A percentile compares a stretch with the other conserved stretches of the same genome.
These are phyloP conservation scores for Kwoniella bestiolae DNA, from an alignment of 768 basidiomycete genomes.

Conservation along the genomic window DNA sequence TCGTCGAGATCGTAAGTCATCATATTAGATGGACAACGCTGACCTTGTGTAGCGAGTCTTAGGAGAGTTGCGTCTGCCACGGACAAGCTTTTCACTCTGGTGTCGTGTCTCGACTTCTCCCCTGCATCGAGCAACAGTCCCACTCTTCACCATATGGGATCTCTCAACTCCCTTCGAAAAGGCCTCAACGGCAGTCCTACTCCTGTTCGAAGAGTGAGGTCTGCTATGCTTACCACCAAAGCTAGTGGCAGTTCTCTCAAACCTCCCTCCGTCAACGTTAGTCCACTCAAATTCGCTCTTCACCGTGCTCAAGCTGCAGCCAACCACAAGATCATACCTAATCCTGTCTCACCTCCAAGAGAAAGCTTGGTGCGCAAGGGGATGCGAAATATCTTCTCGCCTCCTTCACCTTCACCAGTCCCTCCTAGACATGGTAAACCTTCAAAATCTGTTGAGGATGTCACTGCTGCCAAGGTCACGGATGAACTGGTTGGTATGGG, in stretches of 20 bases:
- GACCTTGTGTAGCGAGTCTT: constrained; percentile 29
- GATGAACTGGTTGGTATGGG: constrained; percentile 25
- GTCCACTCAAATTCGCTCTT: constrained; percentile 51
- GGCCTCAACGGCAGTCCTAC: constrained; percentile 44
- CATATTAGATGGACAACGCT: neutral
- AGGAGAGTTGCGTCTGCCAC: constrained; percentile 46
- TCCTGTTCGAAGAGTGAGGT: constrained; percentile 43
- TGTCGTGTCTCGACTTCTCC: constrained; percentile 38
- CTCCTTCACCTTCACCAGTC: constrained; percentile 43
- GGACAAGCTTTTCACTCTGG: constrained; percentile 42
- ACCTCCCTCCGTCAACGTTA: constrained; percentile 22
- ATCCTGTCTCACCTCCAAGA: constrained; percentile 10
- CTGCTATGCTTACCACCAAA: constrained; percentile 39
- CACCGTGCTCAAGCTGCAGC: constrained; percentile 36
- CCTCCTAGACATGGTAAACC: constrained; percentile 11
- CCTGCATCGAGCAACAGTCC: constrained; percentile 29
- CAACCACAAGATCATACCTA: constrained; percentile 6
- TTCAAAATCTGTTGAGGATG: neutral
- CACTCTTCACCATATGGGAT: constrained; percentile 24
- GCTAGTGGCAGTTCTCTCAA: constrained; percentile 34
- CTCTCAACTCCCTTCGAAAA: constrained; percentile 31
- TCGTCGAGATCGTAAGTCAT: constrained; percentile 24
- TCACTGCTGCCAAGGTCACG: constrained; percentile 11
- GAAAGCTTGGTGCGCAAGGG: constrained; percentile 46
- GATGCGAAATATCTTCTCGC: constrained; percentile 48